A percentile compares a stretch with the other conserved stretches of the same genome.
Evolutionary conservation across 1,284 basidiomycete genomes (phyloP).

Genomic region (Ustilago bromivora): DNA sequence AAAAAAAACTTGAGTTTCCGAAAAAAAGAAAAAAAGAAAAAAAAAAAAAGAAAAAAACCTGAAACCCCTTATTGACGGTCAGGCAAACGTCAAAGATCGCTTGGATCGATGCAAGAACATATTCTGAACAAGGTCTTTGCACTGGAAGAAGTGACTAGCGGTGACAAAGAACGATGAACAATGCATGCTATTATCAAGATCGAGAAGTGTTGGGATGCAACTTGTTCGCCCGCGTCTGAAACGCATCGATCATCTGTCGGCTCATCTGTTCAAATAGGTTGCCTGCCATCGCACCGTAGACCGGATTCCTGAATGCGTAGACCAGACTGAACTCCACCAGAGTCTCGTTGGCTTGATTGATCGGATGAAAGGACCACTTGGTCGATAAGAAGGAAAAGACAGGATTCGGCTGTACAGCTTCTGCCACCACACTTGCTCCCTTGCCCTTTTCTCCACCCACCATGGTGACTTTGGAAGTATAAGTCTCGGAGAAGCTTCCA

Average conservation of each 20-base stretch:
- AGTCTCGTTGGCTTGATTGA: slow-evolving; percentile 10
- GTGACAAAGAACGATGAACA: neutral
- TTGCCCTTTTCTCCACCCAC: slow-evolving; percentile 73
- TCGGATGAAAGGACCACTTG: slow-evolving; percentile 73
- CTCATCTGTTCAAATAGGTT: slow-evolving; percentile 88
- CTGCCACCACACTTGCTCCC: slow-evolving; percentile 29
- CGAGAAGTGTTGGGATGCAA: slow-evolving; percentile 17
- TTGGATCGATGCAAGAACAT: too few species aligned
- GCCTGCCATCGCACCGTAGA: slow-evolving; percentile 84
- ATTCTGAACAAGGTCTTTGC: too few species aligned
- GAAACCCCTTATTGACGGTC: too few species aligned
- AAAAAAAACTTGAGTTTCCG: too few species aligned
- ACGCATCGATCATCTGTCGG: slow-evolving; percentile 89
- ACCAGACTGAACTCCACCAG: slow-evolving; percentile 72
- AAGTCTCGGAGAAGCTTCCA: slow-evolving; percentile 85
- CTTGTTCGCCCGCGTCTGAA: slow-evolving; percentile 78
- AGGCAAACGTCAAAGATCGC: too few species aligned
- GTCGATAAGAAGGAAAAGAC: slow-evolving; percentile 88
- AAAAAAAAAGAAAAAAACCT: too few species aligned
- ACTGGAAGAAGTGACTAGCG: neutral
- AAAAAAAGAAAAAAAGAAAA: too few species aligned
- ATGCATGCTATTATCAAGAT: too few species aligned
- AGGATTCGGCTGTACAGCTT: slow-evolving; percentile 72
- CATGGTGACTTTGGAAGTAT: slow-evolving; percentile 85
- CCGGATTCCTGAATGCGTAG: slow-evolving; percentile 87